Evolutionary conservation across 2,329 filamentous ascomycete species (phyloP), one percentile per base, ranked within the genome.

Genomic region (Claviceps paspali): DNA sequence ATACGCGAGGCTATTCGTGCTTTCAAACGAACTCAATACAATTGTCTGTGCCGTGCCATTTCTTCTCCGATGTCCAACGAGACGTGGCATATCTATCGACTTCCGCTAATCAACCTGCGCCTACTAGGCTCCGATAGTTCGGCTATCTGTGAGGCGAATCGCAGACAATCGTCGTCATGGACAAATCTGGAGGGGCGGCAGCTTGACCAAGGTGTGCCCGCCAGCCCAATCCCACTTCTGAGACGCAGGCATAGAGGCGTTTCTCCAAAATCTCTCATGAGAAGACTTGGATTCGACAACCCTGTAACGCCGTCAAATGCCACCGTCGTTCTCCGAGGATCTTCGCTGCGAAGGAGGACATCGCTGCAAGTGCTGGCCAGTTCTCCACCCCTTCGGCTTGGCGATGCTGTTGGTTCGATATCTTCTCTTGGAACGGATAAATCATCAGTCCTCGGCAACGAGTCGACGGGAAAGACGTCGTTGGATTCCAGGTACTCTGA

Each of bases 1-100:
- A 52, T 60, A 18, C 49, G 54, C 3, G 49, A 49, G 11, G 57
- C 52, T 15, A 49, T 60, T 36, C 54, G 45, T 29, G 54, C 49
- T 2, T 52, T 60, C 18, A 48, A 52, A 15, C 50, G 48, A 36
- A 52, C 43, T n/a, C 50, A 52, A 21, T 48, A 45, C 6, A 49
- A 46, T 30, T 48, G 49, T 48, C 40, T 37, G 52, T 42, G 14
- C 19, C 29, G 7, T 2, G n/a, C n/a, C n/a, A n/a, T n/a, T n/a
- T n/a, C n/a, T n/a, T n/a, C n/a, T n/a, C n/a, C n/a, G n/a, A n/a
- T n/a, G 10, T n/a, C 4, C 10, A 8, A 7, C 11, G 9, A n/a
- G 21, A 18, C 7, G 17, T 36, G 27, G 12, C n/a, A 6, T 22
- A 19, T 23, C 18, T 11, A 6, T 33, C 9, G 15, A n/a, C 2